phyloP scores from a whole-genome alignment of 306 rosid genomes.

The Vicia sativa region DNA sequence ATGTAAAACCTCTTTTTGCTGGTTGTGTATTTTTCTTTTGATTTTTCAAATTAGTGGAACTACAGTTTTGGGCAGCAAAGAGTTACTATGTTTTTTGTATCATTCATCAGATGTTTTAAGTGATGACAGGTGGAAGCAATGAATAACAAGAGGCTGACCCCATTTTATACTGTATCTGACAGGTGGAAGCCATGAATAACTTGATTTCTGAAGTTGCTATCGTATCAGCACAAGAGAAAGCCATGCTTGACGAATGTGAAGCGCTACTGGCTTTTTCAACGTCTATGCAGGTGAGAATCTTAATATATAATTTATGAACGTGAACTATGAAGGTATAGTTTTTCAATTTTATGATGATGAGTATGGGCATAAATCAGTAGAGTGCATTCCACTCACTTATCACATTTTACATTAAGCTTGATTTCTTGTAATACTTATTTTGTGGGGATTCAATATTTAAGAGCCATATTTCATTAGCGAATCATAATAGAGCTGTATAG shows the following conservation, averaged over 20 bases:
- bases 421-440: slow-evolving; percentile 1
- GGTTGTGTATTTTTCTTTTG: slow-evolving; percentile 27
- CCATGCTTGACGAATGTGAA: slow-evolving; percentile 87
- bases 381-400: slow-evolving; percentile 4
- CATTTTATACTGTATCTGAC: slow-evolving; percentile 33
- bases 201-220: slow-evolving; percentile 82
- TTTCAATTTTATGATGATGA: slow-evolving; percentile 12
- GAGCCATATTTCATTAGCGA: slow-evolving; percentile 16
- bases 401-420: slow-evolving; percentile 2
- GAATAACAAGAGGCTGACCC: slow-evolving; percentile 39
- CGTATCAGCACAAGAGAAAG: slow-evolving; percentile 79
- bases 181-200: slow-evolving; percentile 75
- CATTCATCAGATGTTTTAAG: slow-evolving; percentile 12
- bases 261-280: slow-evolving; percentile 65
- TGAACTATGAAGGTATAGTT: slow-evolving; percentile 15
- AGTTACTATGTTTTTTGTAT: neutral
- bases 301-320: slow-evolving; percentile 26
- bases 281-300: slow-evolving; percentile 77
- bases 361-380: slow-evolving; percentile 7
- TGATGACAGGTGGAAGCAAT: slow-evolving; percentile 68
- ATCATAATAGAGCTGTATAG: slow-evolving; percentile 13
- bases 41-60: slow-evolving; percentile 31
- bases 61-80: slow-evolving; percentile 3
- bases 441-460: slow-evolving; percentile 15
- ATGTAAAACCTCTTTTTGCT: slow-evolving; percentile 1